Conservation (phyloP, 148 eudicot genomes). For the Polygonum aviculare region DNA sequence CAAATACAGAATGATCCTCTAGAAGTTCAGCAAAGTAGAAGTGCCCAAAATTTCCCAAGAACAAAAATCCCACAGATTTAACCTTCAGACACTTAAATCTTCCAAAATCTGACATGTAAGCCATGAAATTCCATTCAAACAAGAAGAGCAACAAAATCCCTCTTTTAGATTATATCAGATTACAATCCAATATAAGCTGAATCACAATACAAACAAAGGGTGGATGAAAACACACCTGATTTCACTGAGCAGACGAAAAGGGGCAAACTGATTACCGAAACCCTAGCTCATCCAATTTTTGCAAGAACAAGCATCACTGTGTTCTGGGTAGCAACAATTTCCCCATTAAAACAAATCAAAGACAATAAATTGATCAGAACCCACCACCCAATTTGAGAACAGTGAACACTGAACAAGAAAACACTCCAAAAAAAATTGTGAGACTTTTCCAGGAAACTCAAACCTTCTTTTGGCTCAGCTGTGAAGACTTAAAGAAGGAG, state of each 20-base stretch:
- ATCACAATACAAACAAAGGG: background rate
- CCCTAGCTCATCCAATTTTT: background rate
- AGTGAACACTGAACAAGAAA: background rate
- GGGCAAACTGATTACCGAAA: background rate
- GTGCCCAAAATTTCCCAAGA: background rate
- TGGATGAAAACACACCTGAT: background rate
- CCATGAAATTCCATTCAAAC: background rate
- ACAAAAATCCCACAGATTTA: background rate
- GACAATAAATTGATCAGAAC: background rate
- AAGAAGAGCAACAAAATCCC: background rate
- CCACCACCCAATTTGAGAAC: background rate
- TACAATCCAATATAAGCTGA: background rate
- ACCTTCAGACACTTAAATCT: background rate
- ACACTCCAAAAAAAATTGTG: background rate
- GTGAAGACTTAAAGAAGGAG: background rate
- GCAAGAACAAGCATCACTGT: constrained; percentile 5
- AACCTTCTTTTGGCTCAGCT: background rate
- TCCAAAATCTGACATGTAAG: background rate
- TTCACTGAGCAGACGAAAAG: background rate
- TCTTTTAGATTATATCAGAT: background rate
- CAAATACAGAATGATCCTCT: background rate
- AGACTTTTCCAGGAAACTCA: background rate
- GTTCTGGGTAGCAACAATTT: background rate
- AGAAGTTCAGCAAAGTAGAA: background rate
- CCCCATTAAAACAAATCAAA: background rate